Evolutionary conservation across 2,329 filamentous ascomycete species (phyloP).

Genomic region (Fusarium pseudocircinatum): DNA sequence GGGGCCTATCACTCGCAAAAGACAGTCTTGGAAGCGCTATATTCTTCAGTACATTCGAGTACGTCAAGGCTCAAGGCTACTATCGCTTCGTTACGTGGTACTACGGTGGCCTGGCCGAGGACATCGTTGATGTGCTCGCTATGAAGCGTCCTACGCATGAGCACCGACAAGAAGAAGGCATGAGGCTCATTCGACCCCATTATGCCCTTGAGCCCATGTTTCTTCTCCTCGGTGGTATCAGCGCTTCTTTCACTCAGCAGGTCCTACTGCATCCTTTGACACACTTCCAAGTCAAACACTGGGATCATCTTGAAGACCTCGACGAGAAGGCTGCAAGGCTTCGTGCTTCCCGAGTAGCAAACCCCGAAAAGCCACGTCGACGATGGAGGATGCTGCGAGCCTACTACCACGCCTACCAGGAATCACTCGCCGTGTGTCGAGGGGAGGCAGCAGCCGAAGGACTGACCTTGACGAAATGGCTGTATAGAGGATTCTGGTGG

Average conservation of each 20-base stretch:
- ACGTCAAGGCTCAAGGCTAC: slow-evolving; percentile 76
- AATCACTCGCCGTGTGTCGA: slow-evolving; percentile 70
- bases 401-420: slow-evolving; percentile 77
- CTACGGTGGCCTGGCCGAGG: slow-evolving; percentile 68
- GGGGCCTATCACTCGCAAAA: slow-evolving; percentile 73
- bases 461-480: slow-evolving; percentile 67
- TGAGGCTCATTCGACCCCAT: slow-evolving; percentile 72
- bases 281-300: slow-evolving; percentile 77
- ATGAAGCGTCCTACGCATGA: slow-evolving; percentile 53
- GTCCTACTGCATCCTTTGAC: slow-evolving; percentile 75
- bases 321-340: slow-evolving; percentile 67
- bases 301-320: slow-evolving; percentile 76
- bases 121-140: slow-evolving; percentile 61
- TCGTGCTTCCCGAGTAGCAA: slow-evolving; percentile 46
- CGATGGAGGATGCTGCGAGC: slow-evolving; percentile 66
- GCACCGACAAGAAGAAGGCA: slow-evolving; percentile 42
- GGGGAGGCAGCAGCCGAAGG: slow-evolving; percentile 66
- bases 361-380: slow-evolving; percentile 47
- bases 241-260: slow-evolving; percentile 75
- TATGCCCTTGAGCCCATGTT: slow-evolving; percentile 80
- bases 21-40: slow-evolving; percentile 75
- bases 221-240: slow-evolving; percentile 73
- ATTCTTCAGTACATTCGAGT: slow-evolving; percentile 82
- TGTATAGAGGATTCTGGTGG: slow-evolving; percentile 78
- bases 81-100: slow-evolving; percentile 77